These are phyloP conservation scores for Amphichorda felina DNA, from an alignment of 2,329 filamentous ascomycete genomes.

Conservation along the genomic window DNA sequence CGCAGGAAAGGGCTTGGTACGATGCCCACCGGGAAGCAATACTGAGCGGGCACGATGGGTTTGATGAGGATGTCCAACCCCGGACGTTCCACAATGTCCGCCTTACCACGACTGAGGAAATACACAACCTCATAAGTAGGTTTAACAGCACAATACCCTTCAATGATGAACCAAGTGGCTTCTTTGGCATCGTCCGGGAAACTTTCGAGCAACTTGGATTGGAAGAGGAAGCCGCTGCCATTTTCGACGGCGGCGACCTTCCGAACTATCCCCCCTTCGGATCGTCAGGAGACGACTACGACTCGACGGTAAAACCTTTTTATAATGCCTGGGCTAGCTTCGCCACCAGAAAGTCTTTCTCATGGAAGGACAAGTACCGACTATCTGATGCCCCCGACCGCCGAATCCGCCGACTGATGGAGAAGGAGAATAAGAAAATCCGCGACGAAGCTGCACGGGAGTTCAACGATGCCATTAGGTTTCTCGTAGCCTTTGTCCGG, in stretches of 20 bases:
- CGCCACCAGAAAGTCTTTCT: conserved; percentile 71
- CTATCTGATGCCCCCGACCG: conserved; percentile 81
- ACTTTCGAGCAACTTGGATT: conserved; percentile 69
- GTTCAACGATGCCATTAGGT: conserved; percentile 85
- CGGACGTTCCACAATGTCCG: conserved; percentile 57
- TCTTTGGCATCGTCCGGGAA: conserved; percentile 68
- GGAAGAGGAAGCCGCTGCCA: conserved; percentile 67
- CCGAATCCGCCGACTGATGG: conserved; percentile 70
- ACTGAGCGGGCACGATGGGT: conserved; percentile 49
- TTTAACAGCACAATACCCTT: conserved; percentile 73
- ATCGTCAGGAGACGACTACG: conserved; percentile 59
- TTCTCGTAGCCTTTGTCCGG: conserved; percentile 75
- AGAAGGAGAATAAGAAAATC: conserved; percentile 83
- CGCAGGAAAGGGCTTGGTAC: conserved; percentile 95
- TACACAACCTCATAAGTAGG: conserved; percentile 64
- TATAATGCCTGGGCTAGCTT: conserved; percentile 76
- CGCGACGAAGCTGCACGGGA: conserved; percentile 75
- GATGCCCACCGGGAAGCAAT: conserved; percentile 87
- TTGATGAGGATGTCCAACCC: conserved; percentile 27
- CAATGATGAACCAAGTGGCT: conserved; percentile 67
- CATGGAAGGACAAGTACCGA: conserved; percentile 80
- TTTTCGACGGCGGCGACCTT: conserved; percentile 49
- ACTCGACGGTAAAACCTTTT: conserved; percentile 67
- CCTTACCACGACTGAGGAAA: conserved; percentile 70
- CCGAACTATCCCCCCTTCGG: conserved; percentile 77